Percentiles rank a stretch among this genome's conserved stretches.
Conservation (phyloP, 2,329 filamentous ascomycete species). For the Ceratocystis harringtonii region DNA sequence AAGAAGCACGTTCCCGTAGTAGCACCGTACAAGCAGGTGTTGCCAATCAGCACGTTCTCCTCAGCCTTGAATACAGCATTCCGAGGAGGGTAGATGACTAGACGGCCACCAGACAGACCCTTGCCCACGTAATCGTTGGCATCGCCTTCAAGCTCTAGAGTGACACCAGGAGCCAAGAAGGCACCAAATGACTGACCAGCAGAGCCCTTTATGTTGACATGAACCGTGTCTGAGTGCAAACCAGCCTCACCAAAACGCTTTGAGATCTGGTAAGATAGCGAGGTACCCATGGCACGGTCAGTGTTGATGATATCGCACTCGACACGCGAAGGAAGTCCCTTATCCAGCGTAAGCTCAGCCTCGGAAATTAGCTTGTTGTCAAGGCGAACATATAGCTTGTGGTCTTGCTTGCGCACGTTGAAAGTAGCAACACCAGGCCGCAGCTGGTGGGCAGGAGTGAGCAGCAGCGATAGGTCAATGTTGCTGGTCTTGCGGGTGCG, state of each 20-base stretch:
- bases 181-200: conserved; percentile 95
- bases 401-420: conserved; percentile 95
- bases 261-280: conserved; percentile 89
- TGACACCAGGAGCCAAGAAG: conserved; percentile 83
- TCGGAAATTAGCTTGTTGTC: conserved; percentile 97
- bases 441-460: conserved; percentile 91
- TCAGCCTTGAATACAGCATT: conserved; percentile 88
- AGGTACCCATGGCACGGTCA: conserved; percentile 83
- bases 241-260: conserved; percentile 82
- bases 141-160: conserved; percentile 87
- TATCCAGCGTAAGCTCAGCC: conserved; percentile 85
- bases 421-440: conserved; percentile 89
- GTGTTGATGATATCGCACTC: conserved; percentile 96
- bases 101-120: conserved; percentile 77
- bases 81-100: conserved; percentile 87
- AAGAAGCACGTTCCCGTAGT: conserved; percentile 88
- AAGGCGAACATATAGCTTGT: conserved; percentile 78
- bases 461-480: conserved; percentile 80
- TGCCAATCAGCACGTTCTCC: conserved; percentile 87
- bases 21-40: conserved; percentile 88
- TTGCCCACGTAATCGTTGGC: conserved; percentile 96
- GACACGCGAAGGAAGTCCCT: conserved; percentile 80
- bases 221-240: conserved; percentile 81
- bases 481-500: conserved; percentile 80
- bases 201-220: conserved; percentile 91